Base-by-base conservation (phyloP, 1,284 basidiomycete genomes). In the Moniliophthora roreri region DNA sequence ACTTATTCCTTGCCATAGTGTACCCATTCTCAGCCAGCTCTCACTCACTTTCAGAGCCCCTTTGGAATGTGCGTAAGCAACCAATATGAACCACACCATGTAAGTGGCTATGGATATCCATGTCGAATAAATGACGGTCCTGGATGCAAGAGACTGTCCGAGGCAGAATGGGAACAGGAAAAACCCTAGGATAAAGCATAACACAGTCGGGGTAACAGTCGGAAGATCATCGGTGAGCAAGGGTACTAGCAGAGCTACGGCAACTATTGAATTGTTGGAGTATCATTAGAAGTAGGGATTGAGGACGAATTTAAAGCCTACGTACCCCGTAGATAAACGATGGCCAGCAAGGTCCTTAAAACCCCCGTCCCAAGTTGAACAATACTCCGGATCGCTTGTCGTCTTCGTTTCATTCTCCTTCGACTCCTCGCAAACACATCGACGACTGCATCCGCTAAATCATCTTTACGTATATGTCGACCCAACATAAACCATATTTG, bases 401-500 rank as follows among this genome's bases (percentile, higher is more conserved):
- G 67, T 54, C 61, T 69, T 21, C 64, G 63, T 60, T 78, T 78
- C 64, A 75, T 80, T 15, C 75, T 75, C 60, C 75, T 69, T 32
- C 79, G 28, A 32, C 7, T 6, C 52, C 76, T 73, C n/a, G 82
- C 79, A 62, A 89, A 80, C 2, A 80, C 73, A 60, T 85, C 78
- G 13, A 83, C 62, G 47, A 89, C 64, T 26, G 89, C 73, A 54
- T 87, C 85, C 63, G 86, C 82, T 38, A 84, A 63, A 54, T 87
- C 82, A 28, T 77, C 74, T 63, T 81, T 78, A 58, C 80, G 78
- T 44, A 86, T 71, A 64, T 90, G 87, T 36, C 84, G 77, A 42
- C 83, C 80, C 11, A 90, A 77, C 74, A 89, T 80, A 68, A 86
- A 88, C 82, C 84, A 87, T 47, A 90, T 71, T 60, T 88, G 86